These are phyloP conservation scores for Suhomyces taliae DNA, from an alignment of 1,139 yeast species.

Conservation along the genomic window DNA sequence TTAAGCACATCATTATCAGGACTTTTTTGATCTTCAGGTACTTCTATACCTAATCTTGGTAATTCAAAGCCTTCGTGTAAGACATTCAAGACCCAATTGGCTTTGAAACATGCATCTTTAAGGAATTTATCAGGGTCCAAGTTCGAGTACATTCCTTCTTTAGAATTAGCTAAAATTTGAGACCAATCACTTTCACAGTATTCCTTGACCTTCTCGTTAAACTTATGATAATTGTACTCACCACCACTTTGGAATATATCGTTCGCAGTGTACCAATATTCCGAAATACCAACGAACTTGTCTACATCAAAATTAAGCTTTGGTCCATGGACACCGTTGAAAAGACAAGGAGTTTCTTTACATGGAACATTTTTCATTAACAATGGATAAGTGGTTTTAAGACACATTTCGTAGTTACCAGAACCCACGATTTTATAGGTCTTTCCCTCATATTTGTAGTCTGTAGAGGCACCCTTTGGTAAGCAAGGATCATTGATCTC, in stretches of 20 bases:
- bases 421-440: constrained; percentile 56
- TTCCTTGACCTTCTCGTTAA: constrained; percentile 57
- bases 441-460: constrained; percentile 41
- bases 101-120: constrained; percentile 74
- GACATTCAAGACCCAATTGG: constrained; percentile 76
- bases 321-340: constrained; percentile 82
- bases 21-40: constrained; percentile 21
- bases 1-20: constrained; percentile 23
- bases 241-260: constrained; percentile 80
- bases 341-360: constrained; percentile 68
- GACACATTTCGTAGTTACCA: constrained; percentile 69
- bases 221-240: constrained; percentile 62
- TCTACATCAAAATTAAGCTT: constrained; percentile 66
- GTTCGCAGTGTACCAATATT: constrained; percentile 84
- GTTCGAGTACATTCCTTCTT: constrained; percentile 51
- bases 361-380: constrained; percentile 73
- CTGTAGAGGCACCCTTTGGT: constrained; percentile 56
- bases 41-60: constrained; percentile 61
- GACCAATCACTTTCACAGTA: constrained; percentile 72
- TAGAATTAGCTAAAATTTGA: constrained; percentile 46
- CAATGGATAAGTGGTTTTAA: constrained; percentile 67
- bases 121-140: constrained; percentile 48
- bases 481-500: constrained; percentile 65
- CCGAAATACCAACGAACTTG: constrained; percentile 76
- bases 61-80: constrained; percentile 78